phyloP scores from a whole-genome alignment of 805 yeast genomes.

The Metschnikowia matae region DNA sequence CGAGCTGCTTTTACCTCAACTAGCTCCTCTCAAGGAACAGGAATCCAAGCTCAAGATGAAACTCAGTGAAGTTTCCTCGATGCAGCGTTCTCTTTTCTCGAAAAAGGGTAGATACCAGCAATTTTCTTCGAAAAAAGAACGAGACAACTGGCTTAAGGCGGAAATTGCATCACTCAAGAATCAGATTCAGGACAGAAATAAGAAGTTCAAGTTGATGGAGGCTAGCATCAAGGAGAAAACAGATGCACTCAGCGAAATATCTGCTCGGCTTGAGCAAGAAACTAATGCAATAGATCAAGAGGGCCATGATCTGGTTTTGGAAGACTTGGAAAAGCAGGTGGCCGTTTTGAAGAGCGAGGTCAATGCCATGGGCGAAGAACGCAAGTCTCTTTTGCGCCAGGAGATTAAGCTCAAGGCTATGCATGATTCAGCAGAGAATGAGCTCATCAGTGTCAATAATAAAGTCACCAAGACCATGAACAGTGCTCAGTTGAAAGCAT shows the following conservation, averaged over 20 bases:
- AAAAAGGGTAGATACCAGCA: slow-evolving; percentile 68
- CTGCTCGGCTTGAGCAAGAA: slow-evolving; percentile 4
- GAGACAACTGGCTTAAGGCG: slow-evolving; percentile 61
- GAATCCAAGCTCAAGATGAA: slow-evolving; percentile 41
- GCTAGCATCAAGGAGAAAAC: slow-evolving; percentile 9
- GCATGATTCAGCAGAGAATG: slow-evolving; percentile 50
- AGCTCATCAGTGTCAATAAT: slow-evolving; percentile 54
- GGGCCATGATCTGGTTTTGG: background rate
- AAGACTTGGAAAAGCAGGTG: slow-evolving; percentile 28
- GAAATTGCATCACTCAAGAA: slow-evolving; percentile 43
- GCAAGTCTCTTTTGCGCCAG: slow-evolving; percentile 75
- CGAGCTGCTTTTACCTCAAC: slow-evolving; percentile 22
- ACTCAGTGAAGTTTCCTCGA: slow-evolving; percentile 41
- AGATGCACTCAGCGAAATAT: slow-evolving; percentile 20
- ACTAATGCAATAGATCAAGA: slow-evolving; percentile 1
- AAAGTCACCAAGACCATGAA: slow-evolving; percentile 70
- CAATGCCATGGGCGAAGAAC: slow-evolving; percentile 51
- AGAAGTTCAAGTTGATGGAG: background rate
- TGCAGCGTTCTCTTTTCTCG: slow-evolving; percentile 57
- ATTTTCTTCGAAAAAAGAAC: slow-evolving; percentile 50
- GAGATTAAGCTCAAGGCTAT: slow-evolving; percentile 63
- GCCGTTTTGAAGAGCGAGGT: slow-evolving; percentile 41
- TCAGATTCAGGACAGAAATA: slow-evolving; percentile 12
- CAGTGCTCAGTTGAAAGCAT: slow-evolving; percentile 62
- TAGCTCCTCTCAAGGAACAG: slow-evolving; percentile 32